Evolutionary conservation across 768 basidiomycete species (phyloP).

Genomic region (Coprinopsis marcescibilis): DNA sequence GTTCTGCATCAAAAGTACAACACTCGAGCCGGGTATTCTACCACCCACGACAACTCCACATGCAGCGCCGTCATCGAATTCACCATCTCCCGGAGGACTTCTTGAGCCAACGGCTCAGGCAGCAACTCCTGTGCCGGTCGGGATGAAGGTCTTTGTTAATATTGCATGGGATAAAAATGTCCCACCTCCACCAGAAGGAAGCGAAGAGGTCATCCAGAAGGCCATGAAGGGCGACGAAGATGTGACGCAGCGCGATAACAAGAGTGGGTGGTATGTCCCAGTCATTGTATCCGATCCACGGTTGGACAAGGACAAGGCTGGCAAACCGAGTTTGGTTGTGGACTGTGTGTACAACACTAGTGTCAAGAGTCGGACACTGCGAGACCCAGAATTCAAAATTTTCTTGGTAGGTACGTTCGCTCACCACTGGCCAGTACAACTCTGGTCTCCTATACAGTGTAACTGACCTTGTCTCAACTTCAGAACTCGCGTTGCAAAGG

Average conservation of each 20-base stretch:
- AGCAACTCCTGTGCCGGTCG: slow-evolving; percentile 35
- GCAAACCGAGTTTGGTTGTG: slow-evolving; percentile 63
- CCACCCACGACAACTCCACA: slow-evolving; percentile 15
- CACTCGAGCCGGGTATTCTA: slow-evolving; percentile 35
- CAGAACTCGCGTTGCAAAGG: slow-evolving; percentile 66
- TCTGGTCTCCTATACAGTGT: neutral
- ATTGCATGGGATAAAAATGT: slow-evolving; percentile 65
- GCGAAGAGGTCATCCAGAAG: slow-evolving; percentile 50
- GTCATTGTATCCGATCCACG: slow-evolving; percentile 63
- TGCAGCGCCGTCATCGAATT: slow-evolving; percentile 15
- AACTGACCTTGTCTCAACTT: neutral
- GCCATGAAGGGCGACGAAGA: slow-evolving; percentile 45
- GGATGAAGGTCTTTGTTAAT: slow-evolving; percentile 69
- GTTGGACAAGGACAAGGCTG: slow-evolving; percentile 69
- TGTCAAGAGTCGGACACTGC: slow-evolving; percentile 53
- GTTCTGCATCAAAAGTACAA: slow-evolving; percentile 18
- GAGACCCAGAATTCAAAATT: slow-evolving; percentile 58
- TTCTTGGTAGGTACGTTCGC: slow-evolving; percentile 65
- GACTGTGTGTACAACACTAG: slow-evolving; percentile 63
- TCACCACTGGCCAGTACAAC: neutral
- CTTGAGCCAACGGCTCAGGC: slow-evolving; percentile 20
- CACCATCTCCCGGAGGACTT: neutral
- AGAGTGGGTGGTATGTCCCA: slow-evolving; percentile 57
- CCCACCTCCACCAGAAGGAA: slow-evolving; percentile 60
- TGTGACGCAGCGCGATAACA: slow-evolving; percentile 28